Base-by-base conservation (phyloP, 805 yeast genomes). In the Diddensiella santjacobensis region DNA sequence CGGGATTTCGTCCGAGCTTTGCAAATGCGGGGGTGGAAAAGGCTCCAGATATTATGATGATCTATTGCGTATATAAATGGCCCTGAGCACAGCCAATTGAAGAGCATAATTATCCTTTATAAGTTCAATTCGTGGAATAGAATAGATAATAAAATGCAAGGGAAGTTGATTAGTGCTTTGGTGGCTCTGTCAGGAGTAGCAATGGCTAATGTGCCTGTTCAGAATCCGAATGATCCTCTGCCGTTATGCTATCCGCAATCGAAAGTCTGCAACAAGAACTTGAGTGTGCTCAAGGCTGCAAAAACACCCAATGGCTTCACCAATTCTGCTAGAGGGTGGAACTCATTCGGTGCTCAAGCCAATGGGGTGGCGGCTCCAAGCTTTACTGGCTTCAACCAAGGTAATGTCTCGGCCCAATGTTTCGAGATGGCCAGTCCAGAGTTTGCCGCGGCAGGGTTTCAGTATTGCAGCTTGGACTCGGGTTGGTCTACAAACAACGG, bases 401-500 rank as follows among this genome's bases (percentile, higher is more conserved):
- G 40, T 17, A 37, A 37, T 31, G 44, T 39, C 3, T 38, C 47
- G n/a, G 40, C 37, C 29, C 51, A 48, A n/a, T 48, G 51, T 22
- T 33, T 33, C 15, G 48, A 43, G 13, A 29, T 48, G 44, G 51
- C 45, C 10, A 40, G 40, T 3, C 40, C 44, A 2, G 48, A 26
- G 10, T 48, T 48, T 37, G 40, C 30, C 10, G 29, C 35, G 3
- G 48, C 47, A 3, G 48, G 48, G 8, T 48, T 30, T 26, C 2
- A 37, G 22, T 26, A 46, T 23, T 48, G 51, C 40, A 45, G 49
- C 19, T 37, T 48, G 26, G 51, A 48, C 39, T 37, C 48, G 4
- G 51, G 51, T 4, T 48, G 51, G 51, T 40, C 48, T 2, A 22
- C 33, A 6, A 46, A 46, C 37, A 36, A 43, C 19, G 48, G 49